phyloP scores from a whole-genome alignment of 164 flowering plant species.

The Malania oleifera region DNA sequence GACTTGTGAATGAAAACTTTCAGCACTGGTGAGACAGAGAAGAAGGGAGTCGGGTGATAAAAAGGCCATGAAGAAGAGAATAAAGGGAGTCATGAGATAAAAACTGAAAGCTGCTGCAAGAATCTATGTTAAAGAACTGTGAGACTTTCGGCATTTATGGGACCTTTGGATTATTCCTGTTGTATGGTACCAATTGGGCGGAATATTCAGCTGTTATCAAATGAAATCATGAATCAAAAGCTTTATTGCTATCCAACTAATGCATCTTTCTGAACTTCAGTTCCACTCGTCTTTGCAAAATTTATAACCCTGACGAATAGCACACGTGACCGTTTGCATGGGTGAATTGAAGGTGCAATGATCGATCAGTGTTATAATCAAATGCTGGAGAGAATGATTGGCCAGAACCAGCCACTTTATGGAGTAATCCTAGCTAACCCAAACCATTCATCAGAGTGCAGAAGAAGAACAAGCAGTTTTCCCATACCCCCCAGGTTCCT shows the following conservation, averaged over 20 bases:
- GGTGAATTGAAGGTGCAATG: too few species aligned
- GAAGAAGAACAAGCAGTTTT: too few species aligned
- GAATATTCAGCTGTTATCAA: constrained; percentile 12
- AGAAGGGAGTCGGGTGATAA: constrained; percentile 17
- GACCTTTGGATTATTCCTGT: constrained; percentile 28
- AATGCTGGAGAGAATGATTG: too few species aligned
- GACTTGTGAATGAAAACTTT: constrained; percentile 14
- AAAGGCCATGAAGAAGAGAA: constrained; percentile 26
- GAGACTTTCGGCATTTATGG: constrained; percentile 22
- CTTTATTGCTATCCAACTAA: not conserved
- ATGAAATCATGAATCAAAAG: constrained; percentile 13
- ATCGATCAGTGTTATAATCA: too few species aligned
- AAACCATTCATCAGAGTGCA: too few species aligned
- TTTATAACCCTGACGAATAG: too few species aligned
- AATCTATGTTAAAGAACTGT: constrained; percentile 15
- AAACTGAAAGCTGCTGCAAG: constrained; percentile 19
- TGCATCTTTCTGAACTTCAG: too few species aligned
- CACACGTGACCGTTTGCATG: too few species aligned
- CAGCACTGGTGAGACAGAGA: constrained; percentile 19
- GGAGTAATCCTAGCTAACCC: too few species aligned
- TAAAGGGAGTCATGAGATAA: constrained; percentile 30
- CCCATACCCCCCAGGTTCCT: too few species aligned
- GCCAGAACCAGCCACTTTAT: too few species aligned
- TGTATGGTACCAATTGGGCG: constrained; percentile 12
- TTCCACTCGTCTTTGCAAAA: too few species aligned